These are phyloP conservation scores for Daldinia eschscholtzii DNA, from an alignment of 2,329 filamentous ascomycete species.

Conservation along the genomic window DNA sequence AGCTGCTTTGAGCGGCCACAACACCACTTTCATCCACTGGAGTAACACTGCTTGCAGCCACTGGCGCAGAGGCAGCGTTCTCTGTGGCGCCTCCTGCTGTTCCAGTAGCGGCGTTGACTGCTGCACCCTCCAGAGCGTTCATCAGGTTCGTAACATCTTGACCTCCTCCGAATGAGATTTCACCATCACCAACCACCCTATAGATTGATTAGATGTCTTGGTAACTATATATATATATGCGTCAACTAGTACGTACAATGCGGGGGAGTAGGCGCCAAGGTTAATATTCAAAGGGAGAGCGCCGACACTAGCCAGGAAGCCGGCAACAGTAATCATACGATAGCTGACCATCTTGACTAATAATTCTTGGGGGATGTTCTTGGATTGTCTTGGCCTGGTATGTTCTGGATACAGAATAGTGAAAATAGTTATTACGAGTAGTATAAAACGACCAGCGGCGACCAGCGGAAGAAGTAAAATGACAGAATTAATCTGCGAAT, in stretches of 20 bases:
- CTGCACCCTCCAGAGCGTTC: conserved; percentile 62
- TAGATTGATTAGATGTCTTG: conserved; percentile 42
- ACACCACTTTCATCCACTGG: conserved; percentile 16
- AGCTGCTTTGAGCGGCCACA: conserved; percentile 29
- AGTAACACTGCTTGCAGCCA: conserved; percentile 42
- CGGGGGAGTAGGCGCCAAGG: conserved; percentile 60
- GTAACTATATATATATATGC: not conserved
- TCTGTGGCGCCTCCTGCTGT: conserved; percentile 40
- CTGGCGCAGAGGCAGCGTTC: conserved; percentile 42
- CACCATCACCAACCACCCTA: conserved; percentile 55
- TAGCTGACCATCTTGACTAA: conserved; percentile 55
- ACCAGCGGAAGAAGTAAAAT: conserved; percentile 52
- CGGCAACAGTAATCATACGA: conserved; percentile 54
- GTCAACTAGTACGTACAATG: conserved; percentile 53
- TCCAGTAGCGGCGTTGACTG: conserved; percentile 51
- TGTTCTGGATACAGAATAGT: conserved; percentile 21
- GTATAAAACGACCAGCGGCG: conserved; percentile 55
- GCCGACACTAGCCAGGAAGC: conserved; percentile 52
- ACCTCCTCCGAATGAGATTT: conserved; percentile 56
- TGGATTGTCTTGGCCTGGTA: conserved; percentile 27
- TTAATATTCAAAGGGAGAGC: conserved; percentile 59
- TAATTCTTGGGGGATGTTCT: conserved; percentile 22
- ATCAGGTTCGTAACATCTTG: conserved; percentile 61
- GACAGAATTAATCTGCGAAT: conserved; percentile 44
- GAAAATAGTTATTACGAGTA: conserved; percentile 45